Evolutionary conservation across 306 rosid genomes (phyloP), one percentile per base, ranked within the genome.

Genomic region (Inga leiocalycina): DNA sequence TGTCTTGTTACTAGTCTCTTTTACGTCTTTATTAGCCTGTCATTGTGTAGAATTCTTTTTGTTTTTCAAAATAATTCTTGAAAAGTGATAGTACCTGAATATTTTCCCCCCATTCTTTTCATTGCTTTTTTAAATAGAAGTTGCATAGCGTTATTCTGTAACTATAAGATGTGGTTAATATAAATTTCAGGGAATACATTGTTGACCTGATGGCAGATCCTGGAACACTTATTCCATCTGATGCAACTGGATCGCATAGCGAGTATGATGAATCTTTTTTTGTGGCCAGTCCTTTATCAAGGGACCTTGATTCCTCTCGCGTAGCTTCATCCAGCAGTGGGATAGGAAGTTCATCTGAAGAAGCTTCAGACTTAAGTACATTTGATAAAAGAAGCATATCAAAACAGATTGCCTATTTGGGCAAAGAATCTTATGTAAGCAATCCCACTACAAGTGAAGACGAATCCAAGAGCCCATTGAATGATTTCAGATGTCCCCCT

Each of bases 151-250:
- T 81, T 86, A 56, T 67, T 48, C 44, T 78, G 65, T 81, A 20
- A 81, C 78, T 66, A 24, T 80, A 83, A 84, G 87, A 84, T 83
- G 66, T 86, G 80, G 46, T 34, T 79, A 67, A 82, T 82, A 39
- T 89, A 80, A 85, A 78, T 94, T 92, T 88, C 93, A 97, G 99
- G 95, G 98, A 94, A 91, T 94, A 92, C 92, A 92, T 97, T 78
- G 93, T 97, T 81, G 99, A 97, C 88, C 96, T 94, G 82, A 97
- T 97, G 98, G 94, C 99, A 56, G 99, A 90, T 89, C 99, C 99
- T 43, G 99, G 99, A 79, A 88, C 97, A 71, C 98, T 97, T 67
- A 97, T 97, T 91, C 99, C 98, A 80, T 82, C 97, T 59, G 99
- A 97, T 88, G 91, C 89, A 79, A 85, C 91, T 80, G 95, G 94